These are phyloP conservation scores for Knoxdaviesia capensis DNA, from an alignment of 2,329 filamentous ascomycete species.

Conservation along the genomic window DNA sequence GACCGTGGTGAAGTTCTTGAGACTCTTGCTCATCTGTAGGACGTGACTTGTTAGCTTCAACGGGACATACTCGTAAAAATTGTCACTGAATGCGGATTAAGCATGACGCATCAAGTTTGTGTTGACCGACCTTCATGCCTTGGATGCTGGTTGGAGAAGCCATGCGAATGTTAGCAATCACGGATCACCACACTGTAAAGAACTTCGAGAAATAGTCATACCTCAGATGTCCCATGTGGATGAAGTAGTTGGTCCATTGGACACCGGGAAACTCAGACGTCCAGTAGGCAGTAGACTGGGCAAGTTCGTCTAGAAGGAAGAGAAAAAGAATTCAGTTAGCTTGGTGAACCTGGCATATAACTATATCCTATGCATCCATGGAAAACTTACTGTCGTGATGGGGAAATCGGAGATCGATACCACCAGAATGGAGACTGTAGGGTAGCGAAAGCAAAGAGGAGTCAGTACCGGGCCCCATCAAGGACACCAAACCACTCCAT, in stretches of 20 bases:
- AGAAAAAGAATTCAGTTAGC: neutral
- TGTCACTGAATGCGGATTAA: neutral
- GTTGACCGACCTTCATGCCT: too few relatives aligned
- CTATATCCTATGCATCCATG: neutral
- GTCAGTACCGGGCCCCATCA: too few relatives aligned
- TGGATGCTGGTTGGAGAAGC: too few relatives aligned
- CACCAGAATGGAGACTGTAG: constrained; percentile 53
- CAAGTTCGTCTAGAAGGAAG: constrained; percentile 37
- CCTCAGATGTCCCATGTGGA: constrained; percentile 78
- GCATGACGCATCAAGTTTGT: too few relatives aligned
- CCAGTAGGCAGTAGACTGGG: constrained; percentile 74
- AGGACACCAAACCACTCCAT: too few relatives aligned
- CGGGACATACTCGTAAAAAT: constrained; percentile 14
- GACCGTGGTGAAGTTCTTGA: constrained; percentile 95
- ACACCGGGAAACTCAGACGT: constrained; percentile 4
- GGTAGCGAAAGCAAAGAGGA: too few relatives aligned
- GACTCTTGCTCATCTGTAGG: constrained; percentile 85
- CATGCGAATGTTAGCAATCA: too few relatives aligned
- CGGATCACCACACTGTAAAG: too few relatives aligned
- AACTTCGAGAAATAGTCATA: too few relatives aligned
- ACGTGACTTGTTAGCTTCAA: constrained; percentile 39
- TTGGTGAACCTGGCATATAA: neutral
- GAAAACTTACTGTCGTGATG: constrained; percentile 49
- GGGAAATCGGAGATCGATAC: constrained; percentile 77
- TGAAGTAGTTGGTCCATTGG: constrained; percentile 89